Percentiles rank a stretch among this genome's conserved stretches.
Conservation (phyloP, 2,329 filamentous ascomycete species). For the Neurospora sp. region DNA sequence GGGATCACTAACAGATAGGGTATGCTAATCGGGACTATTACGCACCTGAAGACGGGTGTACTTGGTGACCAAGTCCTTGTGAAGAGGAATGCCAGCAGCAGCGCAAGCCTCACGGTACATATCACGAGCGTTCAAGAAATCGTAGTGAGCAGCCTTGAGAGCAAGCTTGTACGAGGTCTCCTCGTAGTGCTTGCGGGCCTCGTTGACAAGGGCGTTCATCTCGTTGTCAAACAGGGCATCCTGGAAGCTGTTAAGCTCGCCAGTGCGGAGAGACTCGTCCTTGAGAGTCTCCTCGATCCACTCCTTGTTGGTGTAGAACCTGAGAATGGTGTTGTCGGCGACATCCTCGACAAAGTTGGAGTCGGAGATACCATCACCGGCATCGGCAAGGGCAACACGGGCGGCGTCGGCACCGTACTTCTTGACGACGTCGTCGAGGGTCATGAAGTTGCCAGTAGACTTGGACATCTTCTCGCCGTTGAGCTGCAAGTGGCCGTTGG, state of each 20-base stretch:
- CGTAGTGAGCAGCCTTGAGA: slow-evolving; percentile 80
- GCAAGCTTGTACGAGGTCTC: slow-evolving; percentile 76
- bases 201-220: slow-evolving; percentile 71
- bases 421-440: slow-evolving; percentile 70
- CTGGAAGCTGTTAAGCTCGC: slow-evolving; percentile 66
- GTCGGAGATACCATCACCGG: slow-evolving; percentile 87
- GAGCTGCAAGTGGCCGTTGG: slow-evolving; percentile 86
- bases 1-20: neutral
- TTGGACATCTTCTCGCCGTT: slow-evolving; percentile 99
- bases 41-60: slow-evolving; percentile 76
- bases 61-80: slow-evolving; percentile 65
- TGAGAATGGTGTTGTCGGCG: slow-evolving; percentile 82
- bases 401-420: slow-evolving; percentile 90
- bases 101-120: slow-evolving; percentile 79
- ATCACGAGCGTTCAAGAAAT: slow-evolving; percentile 80
- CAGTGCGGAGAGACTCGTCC: slow-evolving; percentile 65
- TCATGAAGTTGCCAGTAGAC: slow-evolving; percentile 95
- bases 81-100: slow-evolving; percentile 74
- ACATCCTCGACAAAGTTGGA: slow-evolving; percentile 96
- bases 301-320: slow-evolving; percentile 68
- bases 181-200: slow-evolving; percentile 70
- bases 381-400: slow-evolving; percentile 88
- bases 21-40: neutral
- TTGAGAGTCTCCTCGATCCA: slow-evolving; percentile 84
- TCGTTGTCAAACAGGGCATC: slow-evolving; percentile 91